Conservation (phyloP, 306 rosid genomes). For the Cicer judaicum region DNA sequence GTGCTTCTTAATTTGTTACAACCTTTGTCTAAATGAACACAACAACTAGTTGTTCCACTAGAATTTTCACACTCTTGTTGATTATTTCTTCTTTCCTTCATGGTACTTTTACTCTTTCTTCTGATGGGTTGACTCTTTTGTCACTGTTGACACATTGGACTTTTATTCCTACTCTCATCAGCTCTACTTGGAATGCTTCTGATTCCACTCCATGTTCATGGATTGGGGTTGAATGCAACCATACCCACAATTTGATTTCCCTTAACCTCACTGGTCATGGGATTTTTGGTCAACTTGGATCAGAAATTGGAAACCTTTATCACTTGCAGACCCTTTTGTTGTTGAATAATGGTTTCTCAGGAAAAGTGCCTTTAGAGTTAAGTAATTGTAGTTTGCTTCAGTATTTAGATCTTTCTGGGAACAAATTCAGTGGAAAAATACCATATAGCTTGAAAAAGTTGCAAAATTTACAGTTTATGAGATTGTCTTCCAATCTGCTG, state of each 20-base stretch:
- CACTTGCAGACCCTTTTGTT: slow-evolving; percentile 51
- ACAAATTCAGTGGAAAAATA: slow-evolving; percentile 55
- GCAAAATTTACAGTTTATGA: slow-evolving; percentile 34
- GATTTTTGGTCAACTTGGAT: slow-evolving; percentile 65
- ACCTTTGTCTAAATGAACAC: not conserved
- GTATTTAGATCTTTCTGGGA: slow-evolving; percentile 51
- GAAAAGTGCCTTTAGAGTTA: slow-evolving; percentile 51
- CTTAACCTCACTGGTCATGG: slow-evolving; percentile 58
- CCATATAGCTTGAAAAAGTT: slow-evolving; percentile 52
- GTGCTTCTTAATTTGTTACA: not conserved
- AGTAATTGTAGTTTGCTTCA: slow-evolving; percentile 56
- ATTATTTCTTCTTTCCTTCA: slow-evolving; percentile 31
- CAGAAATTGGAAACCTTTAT: slow-evolving; percentile 59
- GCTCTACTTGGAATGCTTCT: slow-evolving; percentile 62
- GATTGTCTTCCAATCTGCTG: slow-evolving; percentile 48
- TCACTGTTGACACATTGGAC: slow-evolving; percentile 63
- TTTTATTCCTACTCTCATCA: slow-evolving; percentile 48
- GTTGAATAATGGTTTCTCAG: slow-evolving; percentile 49
- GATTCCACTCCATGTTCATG: slow-evolving; percentile 76
- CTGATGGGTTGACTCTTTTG: slow-evolving; percentile 64
- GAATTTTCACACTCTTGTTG: slow-evolving; percentile 8
- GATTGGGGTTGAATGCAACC: slow-evolving; percentile 69
- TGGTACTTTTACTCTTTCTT: slow-evolving; percentile 50
- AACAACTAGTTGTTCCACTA: not conserved
- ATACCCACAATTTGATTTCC: slow-evolving; percentile 48